Conservation (phyloP, 306 rosid genomes). For the Gynostemma pentaphyllum region DNA sequence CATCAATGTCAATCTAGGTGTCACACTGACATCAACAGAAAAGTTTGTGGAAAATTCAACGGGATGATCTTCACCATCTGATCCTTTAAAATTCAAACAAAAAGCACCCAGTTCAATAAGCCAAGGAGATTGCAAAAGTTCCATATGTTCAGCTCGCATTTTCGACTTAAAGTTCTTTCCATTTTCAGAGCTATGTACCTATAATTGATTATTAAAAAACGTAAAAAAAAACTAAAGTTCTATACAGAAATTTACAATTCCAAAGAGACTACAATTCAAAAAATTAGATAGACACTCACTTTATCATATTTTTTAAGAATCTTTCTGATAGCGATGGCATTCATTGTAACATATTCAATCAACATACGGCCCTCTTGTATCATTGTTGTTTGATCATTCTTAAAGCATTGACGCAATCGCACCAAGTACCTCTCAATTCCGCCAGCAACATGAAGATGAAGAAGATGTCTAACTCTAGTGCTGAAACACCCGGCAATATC, state of each 20-base stretch:
- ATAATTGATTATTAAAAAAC: constrained; percentile 10
- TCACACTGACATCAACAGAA: constrained; percentile 34
- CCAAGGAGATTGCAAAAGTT: constrained; percentile 89
- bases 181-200: constrained; percentile 68
- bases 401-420: constrained; percentile 51
- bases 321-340: constrained; percentile 73
- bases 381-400: constrained; percentile 40
- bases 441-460: constrained; percentile 59
- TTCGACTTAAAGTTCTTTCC: constrained; percentile 65
- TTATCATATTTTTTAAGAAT: constrained; percentile 93
- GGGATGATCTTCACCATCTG: constrained; percentile 25
- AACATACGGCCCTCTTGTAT: constrained; percentile 59
- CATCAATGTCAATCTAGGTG: constrained; percentile 42
- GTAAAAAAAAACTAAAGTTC: not conserved
- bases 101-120: constrained; percentile 86
- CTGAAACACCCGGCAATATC: constrained; percentile 57
- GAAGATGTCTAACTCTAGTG: constrained; percentile 66
- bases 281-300: constrained; percentile 14
- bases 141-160: constrained; percentile 62
- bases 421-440: constrained; percentile 63
- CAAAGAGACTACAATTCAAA: not conserved
- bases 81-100: constrained; percentile 49
- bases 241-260: constrained; percentile 1
- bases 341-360: constrained; percentile 75
- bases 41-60: constrained; percentile 39